Evolutionary conservation across 306 rosid species (phyloP).

Genomic region (Vachellia pachyceras): DNA sequence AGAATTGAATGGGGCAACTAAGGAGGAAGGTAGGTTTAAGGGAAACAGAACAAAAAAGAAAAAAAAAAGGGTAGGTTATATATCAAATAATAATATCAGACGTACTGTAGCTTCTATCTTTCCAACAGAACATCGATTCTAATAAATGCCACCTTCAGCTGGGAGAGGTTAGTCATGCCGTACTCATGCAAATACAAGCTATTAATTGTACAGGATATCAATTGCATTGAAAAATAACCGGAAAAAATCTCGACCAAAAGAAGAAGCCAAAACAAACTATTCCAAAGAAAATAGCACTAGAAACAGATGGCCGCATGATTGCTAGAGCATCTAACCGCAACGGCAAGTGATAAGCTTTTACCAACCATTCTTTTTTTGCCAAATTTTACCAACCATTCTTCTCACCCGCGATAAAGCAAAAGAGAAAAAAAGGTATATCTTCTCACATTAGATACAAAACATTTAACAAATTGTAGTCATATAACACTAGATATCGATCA

Average conservation of each 20-base stretch:
- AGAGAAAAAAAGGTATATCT: neutral
- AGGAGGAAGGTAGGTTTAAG: conserved; percentile 1
- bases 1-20: neutral
- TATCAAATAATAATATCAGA: conserved; percentile 6
- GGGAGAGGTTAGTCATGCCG: conserved; percentile 4
- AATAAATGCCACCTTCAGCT: conserved; percentile 17
- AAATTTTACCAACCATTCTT: neutral
- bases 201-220: neutral
- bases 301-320: neutral
- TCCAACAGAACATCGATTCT: conserved; percentile 15
- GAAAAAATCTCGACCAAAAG: neutral
- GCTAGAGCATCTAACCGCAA: neutral
- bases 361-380: too few relatives aligned
- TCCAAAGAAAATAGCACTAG: neutral
- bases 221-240: neutral
- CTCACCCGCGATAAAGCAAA: neutral
- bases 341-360: neutral
- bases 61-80: conserved; percentile 10
- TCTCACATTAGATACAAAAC: conserved; percentile 25
- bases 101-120: neutral
- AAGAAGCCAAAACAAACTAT: neutral
- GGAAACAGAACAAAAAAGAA: neutral
- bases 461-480: conserved; percentile 13
- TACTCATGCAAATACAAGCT: neutral
- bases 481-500: neutral